phyloP scores from a whole-genome alignment of 1,139 yeast species.

The Protomyces pachydermus region DNA sequence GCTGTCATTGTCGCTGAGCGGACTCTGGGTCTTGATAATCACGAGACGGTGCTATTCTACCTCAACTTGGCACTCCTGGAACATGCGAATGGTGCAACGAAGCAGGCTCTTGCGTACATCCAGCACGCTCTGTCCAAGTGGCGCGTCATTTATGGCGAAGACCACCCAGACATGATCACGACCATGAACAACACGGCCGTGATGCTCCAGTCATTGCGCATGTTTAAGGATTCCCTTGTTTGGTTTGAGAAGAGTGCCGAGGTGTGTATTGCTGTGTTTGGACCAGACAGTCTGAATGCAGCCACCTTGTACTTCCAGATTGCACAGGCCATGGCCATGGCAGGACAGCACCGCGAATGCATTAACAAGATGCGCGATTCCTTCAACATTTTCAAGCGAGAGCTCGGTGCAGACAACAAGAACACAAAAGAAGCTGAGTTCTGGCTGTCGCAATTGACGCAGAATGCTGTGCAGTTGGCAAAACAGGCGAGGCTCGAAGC shows the following conservation, averaged over 20 bases:
- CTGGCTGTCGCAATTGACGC: conserved; percentile 51
- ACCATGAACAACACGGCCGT: conserved; percentile 63
- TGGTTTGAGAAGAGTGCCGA: conserved; percentile 51
- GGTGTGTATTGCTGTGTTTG: conserved; percentile 50
- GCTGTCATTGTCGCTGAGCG: conserved; percentile 74
- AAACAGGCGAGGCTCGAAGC: conserved; percentile 18
- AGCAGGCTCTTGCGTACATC: conserved; percentile 60
- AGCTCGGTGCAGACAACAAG: conserved; percentile 58
- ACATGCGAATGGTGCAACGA: conserved; percentile 53
- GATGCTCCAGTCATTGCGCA: conserved; percentile 53
- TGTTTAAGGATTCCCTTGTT: conserved; percentile 46
- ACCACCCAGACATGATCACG: conserved; percentile 66
- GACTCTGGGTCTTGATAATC: conserved; percentile 71
- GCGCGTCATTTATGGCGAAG: conserved; percentile 49
- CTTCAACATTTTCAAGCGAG: conserved; percentile 50
- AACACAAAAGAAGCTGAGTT: conserved; percentile 60
- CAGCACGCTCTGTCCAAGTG: conserved; percentile 58
- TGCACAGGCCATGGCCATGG: conserved; percentile 58
- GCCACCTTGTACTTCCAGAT: conserved; percentile 60
- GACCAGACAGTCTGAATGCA: conserved; percentile 54
- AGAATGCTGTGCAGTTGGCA: conserved; percentile 40
- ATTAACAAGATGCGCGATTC: conserved; percentile 51
- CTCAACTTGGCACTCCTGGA: conserved; percentile 73
- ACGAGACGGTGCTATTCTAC: conserved; percentile 66
- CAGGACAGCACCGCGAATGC: conserved; percentile 54